A percentile compares a stretch with the other conserved stretches of the same genome.
These are phyloP conservation scores for Huntiella decipiens DNA, from an alignment of 2,329 filamentous ascomycete species.

Conservation along the genomic window DNA sequence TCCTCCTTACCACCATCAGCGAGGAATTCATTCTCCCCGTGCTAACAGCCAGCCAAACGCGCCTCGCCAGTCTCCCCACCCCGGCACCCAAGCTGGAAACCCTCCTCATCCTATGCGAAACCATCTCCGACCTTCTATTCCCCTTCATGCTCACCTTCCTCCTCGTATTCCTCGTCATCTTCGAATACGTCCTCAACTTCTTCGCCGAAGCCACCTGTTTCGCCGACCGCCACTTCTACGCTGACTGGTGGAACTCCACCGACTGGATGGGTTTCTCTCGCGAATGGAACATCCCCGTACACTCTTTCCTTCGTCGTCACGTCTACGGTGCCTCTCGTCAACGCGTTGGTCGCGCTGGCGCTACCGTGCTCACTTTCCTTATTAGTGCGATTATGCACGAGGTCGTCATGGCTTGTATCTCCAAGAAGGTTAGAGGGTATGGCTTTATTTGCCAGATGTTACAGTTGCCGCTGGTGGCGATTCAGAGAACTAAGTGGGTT, in stretches of 20 bases:
- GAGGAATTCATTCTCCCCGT: constrained; percentile 94
- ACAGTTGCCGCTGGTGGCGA: constrained; percentile 82
- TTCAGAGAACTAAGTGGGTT: constrained; percentile 67
- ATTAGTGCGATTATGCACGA: constrained; percentile 82
- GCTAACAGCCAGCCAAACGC: constrained; percentile 46
- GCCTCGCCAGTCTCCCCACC: constrained; percentile 20
- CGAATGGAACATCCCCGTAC: constrained; percentile 96
- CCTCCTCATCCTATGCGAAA: constrained; percentile 67
- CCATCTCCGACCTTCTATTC: constrained; percentile 78
- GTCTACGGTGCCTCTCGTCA: constrained; percentile 73
- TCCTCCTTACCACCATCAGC: constrained; percentile 73
- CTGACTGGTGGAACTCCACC: constrained; percentile 56
- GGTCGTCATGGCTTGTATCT: constrained; percentile 94
- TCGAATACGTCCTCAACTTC: constrained; percentile 87
- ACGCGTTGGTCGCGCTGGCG: constrained; percentile 54
- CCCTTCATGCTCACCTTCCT: constrained; percentile 95
- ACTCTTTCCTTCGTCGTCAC: constrained; percentile 84
- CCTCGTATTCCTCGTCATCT: constrained; percentile 93
- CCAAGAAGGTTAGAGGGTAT: constrained; percentile 87
- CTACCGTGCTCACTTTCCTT: constrained; percentile 80
- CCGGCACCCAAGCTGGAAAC: constrained; percentile 32
- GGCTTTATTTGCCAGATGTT: constrained; percentile 92
- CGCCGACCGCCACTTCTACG: constrained; percentile 85
- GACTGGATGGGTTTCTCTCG: constrained; percentile 92
- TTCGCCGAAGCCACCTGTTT: constrained; percentile 90